Conservation (phyloP, 2,329 filamentous ascomycete genomes). For the Fusarium phyllophilum region DNA sequence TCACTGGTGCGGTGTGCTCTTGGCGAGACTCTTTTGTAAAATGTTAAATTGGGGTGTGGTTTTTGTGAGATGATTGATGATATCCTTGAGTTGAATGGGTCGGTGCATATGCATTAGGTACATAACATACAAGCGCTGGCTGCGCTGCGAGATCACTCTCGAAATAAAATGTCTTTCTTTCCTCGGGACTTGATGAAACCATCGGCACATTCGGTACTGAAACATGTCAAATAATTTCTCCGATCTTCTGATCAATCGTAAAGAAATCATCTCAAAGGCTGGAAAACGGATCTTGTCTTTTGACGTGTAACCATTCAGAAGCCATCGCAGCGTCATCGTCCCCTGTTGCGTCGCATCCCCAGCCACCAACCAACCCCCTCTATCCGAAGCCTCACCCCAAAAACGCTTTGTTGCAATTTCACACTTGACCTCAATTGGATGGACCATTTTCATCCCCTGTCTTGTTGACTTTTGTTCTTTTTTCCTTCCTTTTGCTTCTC, state of each 20-base stretch:
- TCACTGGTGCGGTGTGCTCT: slow-evolving; percentile 91
- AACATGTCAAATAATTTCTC: background rate
- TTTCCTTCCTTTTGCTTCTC: slow-evolving; percentile 5
- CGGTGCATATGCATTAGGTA: slow-evolving; percentile 28
- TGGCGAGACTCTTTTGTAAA: slow-evolving; percentile 67
- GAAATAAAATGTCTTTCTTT: slow-evolving; percentile 43
- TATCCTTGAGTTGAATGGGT: slow-evolving; percentile 45
- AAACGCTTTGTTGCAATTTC: slow-evolving; percentile 23
- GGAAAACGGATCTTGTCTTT: background rate
- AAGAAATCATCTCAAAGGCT: slow-evolving; percentile 17
- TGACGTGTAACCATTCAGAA: slow-evolving; percentile 36
- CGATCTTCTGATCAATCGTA: slow-evolving; percentile 12
- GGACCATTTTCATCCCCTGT: slow-evolving; percentile 4
- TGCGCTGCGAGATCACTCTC: slow-evolving; percentile 42
- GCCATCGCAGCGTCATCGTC: slow-evolving; percentile 12
- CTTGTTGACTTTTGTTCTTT: background rate
- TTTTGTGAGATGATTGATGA: slow-evolving; percentile 25
- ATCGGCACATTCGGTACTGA: background rate
- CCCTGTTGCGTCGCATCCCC: slow-evolving; percentile 24
- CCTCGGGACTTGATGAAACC: background rate
- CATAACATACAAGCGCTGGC: slow-evolving; percentile 33
- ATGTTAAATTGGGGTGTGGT: background rate
- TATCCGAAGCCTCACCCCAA: slow-evolving; percentile 22
- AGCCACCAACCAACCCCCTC: slow-evolving; percentile 38
- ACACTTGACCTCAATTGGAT: slow-evolving; percentile 17